Conservation (phyloP, 1,284 basidiomycete genomes). For the Peniophora sp. region DNA sequence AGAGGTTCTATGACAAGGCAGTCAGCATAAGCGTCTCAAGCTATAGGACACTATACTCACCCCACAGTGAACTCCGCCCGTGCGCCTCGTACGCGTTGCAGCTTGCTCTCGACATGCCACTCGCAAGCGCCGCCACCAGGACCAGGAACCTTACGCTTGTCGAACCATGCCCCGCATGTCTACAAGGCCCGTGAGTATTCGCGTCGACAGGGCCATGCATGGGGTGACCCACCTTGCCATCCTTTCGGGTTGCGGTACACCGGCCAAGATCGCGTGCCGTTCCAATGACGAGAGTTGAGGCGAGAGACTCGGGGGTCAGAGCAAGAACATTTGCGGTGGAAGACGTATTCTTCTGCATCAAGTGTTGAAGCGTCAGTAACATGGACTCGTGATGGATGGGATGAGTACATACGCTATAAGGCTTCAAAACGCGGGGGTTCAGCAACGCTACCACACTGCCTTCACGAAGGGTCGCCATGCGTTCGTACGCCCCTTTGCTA, state of each 20-base stretch:
- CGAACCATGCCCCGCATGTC: conserved; percentile 78
- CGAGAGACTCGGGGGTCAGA: conserved; percentile 76
- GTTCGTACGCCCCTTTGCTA: conserved; percentile 88
- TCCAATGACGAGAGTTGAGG: conserved; percentile 80
- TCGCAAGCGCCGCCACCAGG: conserved; percentile 74
- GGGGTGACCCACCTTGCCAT: conserved; percentile 72
- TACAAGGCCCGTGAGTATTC: too few species aligned
- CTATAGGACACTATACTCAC: conserved; percentile 31
- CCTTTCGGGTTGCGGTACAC: conserved; percentile 70
- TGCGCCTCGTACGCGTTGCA: conserved; percentile 63
- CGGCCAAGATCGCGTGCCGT: conserved; percentile 79
- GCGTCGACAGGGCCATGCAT: too few species aligned
- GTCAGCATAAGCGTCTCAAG: conserved; percentile 3
- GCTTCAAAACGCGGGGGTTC: conserved; percentile 83
- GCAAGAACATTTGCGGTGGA: conserved; percentile 78
- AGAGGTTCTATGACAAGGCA: conserved; percentile 47
- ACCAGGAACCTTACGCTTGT: conserved; percentile 43
- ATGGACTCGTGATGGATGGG: conserved; percentile 2
- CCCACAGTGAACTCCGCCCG: conserved; percentile 80
- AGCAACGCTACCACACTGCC: conserved; percentile 87
- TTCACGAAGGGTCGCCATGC: conserved; percentile 75
- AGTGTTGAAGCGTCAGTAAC: conserved; percentile 21
- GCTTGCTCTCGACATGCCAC: conserved; percentile 77
- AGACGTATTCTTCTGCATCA: conserved; percentile 55
- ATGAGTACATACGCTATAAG: conserved; percentile 56